These are phyloP conservation scores for Tilletiopsis washingtonensis DNA, from an alignment of 1,284 basidiomycete species.

Conservation along the genomic window DNA sequence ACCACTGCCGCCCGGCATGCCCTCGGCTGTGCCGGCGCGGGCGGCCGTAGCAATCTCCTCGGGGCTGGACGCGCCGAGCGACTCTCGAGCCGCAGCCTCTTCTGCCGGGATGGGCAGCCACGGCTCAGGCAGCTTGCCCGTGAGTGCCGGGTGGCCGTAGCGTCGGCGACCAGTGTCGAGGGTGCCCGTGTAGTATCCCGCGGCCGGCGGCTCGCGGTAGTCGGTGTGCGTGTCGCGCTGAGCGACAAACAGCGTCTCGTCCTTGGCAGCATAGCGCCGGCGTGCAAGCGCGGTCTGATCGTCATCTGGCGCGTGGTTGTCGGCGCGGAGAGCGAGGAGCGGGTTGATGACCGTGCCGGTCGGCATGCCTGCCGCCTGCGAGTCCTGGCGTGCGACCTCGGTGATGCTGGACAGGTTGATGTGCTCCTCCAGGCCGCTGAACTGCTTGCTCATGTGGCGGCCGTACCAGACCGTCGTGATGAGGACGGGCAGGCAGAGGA, in stretches of 20 bases:
- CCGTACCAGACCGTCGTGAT: constrained; percentile 69
- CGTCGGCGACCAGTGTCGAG: constrained; percentile 27
- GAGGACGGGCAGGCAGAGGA: constrained; percentile 70
- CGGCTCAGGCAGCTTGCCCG: constrained; percentile 34
- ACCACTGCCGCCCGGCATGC: no score
- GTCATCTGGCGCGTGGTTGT: constrained; percentile 12
- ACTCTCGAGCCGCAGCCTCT: constrained; percentile 3
- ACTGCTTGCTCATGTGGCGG: constrained; percentile 64
- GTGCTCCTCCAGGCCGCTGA: constrained; percentile 70
- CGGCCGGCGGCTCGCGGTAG: constrained; percentile 34
- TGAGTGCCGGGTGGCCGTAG: constrained; percentile 42
- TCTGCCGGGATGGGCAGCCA: constrained; percentile 32
- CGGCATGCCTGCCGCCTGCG: neutral
- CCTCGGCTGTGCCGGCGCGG: neutral
- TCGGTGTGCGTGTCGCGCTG: constrained; percentile 39
- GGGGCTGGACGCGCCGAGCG: constrained; percentile 6
- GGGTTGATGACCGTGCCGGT: neutral
- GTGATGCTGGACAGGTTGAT: constrained; percentile 48
- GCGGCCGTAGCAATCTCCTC: neutral
- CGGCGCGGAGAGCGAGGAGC: constrained; percentile 1
- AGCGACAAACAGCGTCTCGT: constrained; percentile 84
- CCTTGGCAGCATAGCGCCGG: constrained; percentile 70
- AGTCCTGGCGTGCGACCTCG: constrained; percentile 14
- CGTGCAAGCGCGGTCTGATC: constrained; percentile 20
- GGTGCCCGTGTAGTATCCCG: constrained; percentile 32